Base-by-base conservation (phyloP, 2,329 filamentous ascomycete species). In the Ophiostoma perfectum region DNA sequence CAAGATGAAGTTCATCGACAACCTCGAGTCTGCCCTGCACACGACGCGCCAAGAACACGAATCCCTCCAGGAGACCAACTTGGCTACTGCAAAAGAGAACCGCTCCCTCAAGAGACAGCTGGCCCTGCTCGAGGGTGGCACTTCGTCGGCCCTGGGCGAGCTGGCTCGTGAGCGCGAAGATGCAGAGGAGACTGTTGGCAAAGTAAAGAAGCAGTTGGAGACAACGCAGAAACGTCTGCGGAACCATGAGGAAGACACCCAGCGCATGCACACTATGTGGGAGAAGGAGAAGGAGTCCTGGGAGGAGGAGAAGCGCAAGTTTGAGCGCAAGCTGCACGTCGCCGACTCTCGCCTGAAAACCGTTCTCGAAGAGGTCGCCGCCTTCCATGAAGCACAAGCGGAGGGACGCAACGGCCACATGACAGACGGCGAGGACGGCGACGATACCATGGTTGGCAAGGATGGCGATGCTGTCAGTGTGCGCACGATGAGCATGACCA, bases 321-420 rank as follows among this genome's bases (percentile, higher is more conserved):
- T 92, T 70, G 94, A 99, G 77, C 88, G 91, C 68, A 92, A 91
- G 73, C 80, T 97, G 14, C 93, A 98, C 76, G 85, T 97, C n/a
- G 90, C 93, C 1, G 95, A 99, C 79, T 91, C 85, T 42, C 88
- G 94, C 49, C 78, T 99, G 67, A 95, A 94, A 76, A 84, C 86
- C 11, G 85, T 99, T 11, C 82, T 99, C 62, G 92, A 94, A 49
- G 95, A 98, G 78, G 86, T 99, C 65, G 88, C 88, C n/a, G 83
- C 86, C 3, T 87, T 87, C 68, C 88, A 93, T 73, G 83, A 83
- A 60, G 81, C 81, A 2, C 84, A 85, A 64, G 78, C 81, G 27
- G 27, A 27, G 27, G 27, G 27, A 27, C 27, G 27, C 27, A 27
- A 27, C 38, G 74, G 75, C 44, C 75, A 74, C 38, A 65, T 63